Evolutionary conservation across 2,329 filamentous ascomycete genomes (phyloP), one percentile per base, ranked within the genome.

Genomic region (Sclerotinia spermophila): DNA sequence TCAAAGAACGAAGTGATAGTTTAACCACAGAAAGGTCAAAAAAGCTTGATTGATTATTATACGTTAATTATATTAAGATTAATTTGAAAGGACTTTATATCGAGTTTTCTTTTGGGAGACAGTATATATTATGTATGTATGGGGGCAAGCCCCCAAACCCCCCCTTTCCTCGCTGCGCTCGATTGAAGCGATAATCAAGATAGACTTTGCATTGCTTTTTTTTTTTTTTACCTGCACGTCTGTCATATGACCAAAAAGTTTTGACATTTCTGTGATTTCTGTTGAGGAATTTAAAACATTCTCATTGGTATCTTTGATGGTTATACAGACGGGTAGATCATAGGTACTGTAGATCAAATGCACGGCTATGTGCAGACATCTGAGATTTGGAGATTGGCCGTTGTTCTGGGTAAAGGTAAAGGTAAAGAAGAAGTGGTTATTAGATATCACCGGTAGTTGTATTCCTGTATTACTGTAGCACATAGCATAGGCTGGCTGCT

Each of bases 131-230:
- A 21, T 7, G 30, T 33, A 8, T 8, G 13, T 45, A 27, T 38
- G 24, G 42, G 62, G 44, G 44, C 44, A 51, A 66, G 24, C 30
- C 45, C 62, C 45, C 33, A 53, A 55, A n/a, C 42, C 62, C 62
- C 62, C 62, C 48, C 64, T 27, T 38, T 67, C 44, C 64, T 55
- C 45, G 45, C 45, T 66, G 62, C 62, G n/a, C 64, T 67, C 64
- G 33, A 55, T 60, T 30, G 58, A 40, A 60, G 35, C n/a, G 38
- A 44, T 44, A 61, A 42, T 60, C 17, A 19, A 33, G 19, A 19
- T 30, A 30, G 51, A 55, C 27, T 30, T 55, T 10, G n/a, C 7
- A 30, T 17, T 38, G 2, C 58, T 27, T 42, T n/a, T 42, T 7
- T 17, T 38, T 1, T 35, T 27, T 42, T n/a, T 42, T 7, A n/a